These are phyloP conservation scores for Kuraishia molischiana DNA, from an alignment of 805 yeast genomes.

Conservation along the genomic window DNA sequence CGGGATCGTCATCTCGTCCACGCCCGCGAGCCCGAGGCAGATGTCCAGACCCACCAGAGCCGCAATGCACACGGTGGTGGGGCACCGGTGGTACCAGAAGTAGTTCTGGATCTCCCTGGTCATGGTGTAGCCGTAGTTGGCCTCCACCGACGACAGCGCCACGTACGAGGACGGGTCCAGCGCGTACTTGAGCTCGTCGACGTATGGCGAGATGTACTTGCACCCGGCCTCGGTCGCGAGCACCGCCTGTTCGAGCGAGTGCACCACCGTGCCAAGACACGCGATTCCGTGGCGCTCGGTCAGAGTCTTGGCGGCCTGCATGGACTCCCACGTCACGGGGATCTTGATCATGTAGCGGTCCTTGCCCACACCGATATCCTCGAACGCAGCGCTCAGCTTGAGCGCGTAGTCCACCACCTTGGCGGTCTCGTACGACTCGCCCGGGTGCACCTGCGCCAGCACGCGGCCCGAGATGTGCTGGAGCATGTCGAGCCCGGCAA, in stretches of 20 bases:
- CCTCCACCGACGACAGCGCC: constrained; percentile 10
- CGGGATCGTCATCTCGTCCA: constrained; percentile 25
- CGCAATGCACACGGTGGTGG: constrained; percentile 22
- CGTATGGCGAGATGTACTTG: constrained; percentile 23
- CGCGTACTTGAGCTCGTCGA: constrained; percentile 18
- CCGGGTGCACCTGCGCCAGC: constrained; percentile 20
- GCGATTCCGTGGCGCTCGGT: constrained; percentile 13
- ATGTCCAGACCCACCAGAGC: constrained; percentile 21
- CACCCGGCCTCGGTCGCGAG: constrained; percentile 27
- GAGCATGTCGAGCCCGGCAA: constrained; percentile 14
- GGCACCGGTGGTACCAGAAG: constrained; percentile 19
- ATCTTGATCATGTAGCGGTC: constrained; percentile 22
- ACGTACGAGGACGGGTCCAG: constrained; percentile 16
- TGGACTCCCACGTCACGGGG: constrained; percentile 23
- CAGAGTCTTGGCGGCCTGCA: constrained; percentile 20
- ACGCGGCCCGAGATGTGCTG: constrained; percentile 12
- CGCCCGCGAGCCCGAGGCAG: constrained; percentile 19
- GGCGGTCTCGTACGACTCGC: constrained; percentile 15
- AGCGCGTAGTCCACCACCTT: constrained; percentile 15
- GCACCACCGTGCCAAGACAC: constrained; percentile 26
- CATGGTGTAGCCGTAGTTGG: constrained; percentile 19
- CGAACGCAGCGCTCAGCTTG: constrained; percentile 19
- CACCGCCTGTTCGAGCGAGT: constrained; percentile 24
- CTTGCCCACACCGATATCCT: constrained; percentile 20
- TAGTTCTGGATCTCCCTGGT: constrained; percentile 22